Conservation (phyloP, 169 alveolate species). For the Plasmodium gaboni region DNA sequence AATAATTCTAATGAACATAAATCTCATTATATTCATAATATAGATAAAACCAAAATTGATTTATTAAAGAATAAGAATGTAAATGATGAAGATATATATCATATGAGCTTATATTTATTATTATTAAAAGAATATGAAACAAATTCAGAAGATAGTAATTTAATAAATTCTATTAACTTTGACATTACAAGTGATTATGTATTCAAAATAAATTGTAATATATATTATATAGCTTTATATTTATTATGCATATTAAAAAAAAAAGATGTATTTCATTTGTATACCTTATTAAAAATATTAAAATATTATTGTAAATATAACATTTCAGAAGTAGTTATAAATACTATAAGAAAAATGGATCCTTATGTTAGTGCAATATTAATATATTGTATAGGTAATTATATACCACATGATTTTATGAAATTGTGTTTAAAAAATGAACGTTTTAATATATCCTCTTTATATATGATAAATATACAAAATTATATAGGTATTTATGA, state of each 20-base stretch:
- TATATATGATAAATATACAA: slow-evolving; percentile 71
- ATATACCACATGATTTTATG: slow-evolving; percentile 72
- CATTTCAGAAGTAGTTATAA: slow-evolving; percentile 61
- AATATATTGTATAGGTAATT: slow-evolving; percentile 68
- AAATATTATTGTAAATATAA: slow-evolving; percentile 38
- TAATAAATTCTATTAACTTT: not conserved
- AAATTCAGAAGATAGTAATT: not conserved
- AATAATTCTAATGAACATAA: not conserved
- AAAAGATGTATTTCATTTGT: slow-evolving; percentile 54
- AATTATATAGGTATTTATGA: slow-evolving; percentile 74
- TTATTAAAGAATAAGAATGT: slow-evolving; percentile 8
- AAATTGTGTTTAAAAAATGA: slow-evolving; percentile 20
- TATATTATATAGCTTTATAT: slow-evolving; percentile 55
- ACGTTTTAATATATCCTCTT: slow-evolving; percentile 44
- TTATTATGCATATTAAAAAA: slow-evolving; percentile 53
- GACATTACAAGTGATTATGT: slow-evolving; percentile 66
- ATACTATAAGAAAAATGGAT: slow-evolving; percentile 69
- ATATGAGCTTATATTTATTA: slow-evolving; percentile 15
- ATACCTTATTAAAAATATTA: slow-evolving; percentile 43
- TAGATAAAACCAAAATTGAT: slow-evolving; percentile 5
- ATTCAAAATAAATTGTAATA: slow-evolving; percentile 63
- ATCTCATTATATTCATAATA: slow-evolving; percentile 10
- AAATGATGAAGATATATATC: slow-evolving; percentile 20
- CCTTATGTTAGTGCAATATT: slow-evolving; percentile 72
- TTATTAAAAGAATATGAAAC: not conserved